A percentile compares a stretch with the other conserved stretches of the same genome.
These are phyloP conservation scores for Arabidopsis thaliana DNA, from an alignment of 345 rosid species.

Conservation along the genomic window TAIR10.1 NC_003074.8:3934501-3935000, in stretches of 20 bases:
- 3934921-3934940: constrained; percentile 85
- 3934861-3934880: constrained; percentile 70
- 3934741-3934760: constrained; percentile 86
- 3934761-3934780: constrained; percentile 97
- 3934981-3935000: constrained; percentile 88
- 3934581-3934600: constrained; percentile 58
- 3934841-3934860: constrained; percentile 75
- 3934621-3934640: constrained; percentile 47
- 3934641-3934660: constrained; percentile 54
- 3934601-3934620: constrained; percentile 64
- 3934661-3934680: constrained; percentile 75
- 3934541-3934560: constrained; percentile 13
- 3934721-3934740: constrained; percentile 90
- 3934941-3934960: constrained; percentile 96
- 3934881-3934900: constrained; percentile 73
- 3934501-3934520: constrained; percentile 20
- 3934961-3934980: constrained; percentile 84
- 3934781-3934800: constrained; percentile 88
- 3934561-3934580: constrained; percentile 8
- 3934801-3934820: constrained; percentile 85
- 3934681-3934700: constrained; percentile 63
- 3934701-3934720: constrained; percentile 83
- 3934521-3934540: constrained; percentile 27
- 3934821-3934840: constrained; percentile 73
- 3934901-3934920: constrained; percentile 83